These are phyloP conservation scores for Clonostachys rosea DNA, from an alignment of 2,329 filamentous ascomycete genomes.

Conservation along the genomic window DNA sequence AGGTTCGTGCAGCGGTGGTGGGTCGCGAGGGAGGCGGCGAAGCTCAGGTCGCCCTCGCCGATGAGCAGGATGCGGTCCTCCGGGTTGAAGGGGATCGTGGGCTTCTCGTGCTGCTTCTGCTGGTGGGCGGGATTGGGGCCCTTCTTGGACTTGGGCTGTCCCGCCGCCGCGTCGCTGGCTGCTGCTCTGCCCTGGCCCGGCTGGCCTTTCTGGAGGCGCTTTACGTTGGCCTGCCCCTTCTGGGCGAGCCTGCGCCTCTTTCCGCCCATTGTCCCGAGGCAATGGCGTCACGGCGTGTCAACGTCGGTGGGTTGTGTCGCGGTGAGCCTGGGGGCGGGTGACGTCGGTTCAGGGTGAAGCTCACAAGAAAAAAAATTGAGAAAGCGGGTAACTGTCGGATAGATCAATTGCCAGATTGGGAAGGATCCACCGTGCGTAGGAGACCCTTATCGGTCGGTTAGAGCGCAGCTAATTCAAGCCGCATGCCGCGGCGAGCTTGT, in stretches of 20 bases:
- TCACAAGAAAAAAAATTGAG: not conserved
- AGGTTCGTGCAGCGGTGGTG: constrained; percentile 64
- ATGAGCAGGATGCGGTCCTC: constrained; percentile 69
- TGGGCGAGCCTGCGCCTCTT: constrained; percentile 5
- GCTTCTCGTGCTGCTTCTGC: constrained; percentile 21
- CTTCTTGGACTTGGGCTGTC: constrained; percentile 7
- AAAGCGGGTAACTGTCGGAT: not conserved
- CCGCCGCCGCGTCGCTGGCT: constrained; percentile 2
- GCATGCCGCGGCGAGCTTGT: too few species aligned
- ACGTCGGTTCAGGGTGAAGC: not conserved
- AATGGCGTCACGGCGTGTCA: not conserved
- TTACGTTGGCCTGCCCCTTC: not conserved
- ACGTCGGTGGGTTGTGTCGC: not conserved
- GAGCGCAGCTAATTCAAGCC: too few species aligned
- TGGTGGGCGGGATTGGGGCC: constrained; percentile 6
- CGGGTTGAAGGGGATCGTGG: constrained; percentile 62
- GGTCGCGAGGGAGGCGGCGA: constrained; percentile 61
- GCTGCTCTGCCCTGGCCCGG: constrained; percentile 6
- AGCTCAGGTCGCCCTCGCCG: constrained; percentile 79
- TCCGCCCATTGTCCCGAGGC: not conserved
- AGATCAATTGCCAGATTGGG: too few species aligned
- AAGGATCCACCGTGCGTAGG: too few species aligned
- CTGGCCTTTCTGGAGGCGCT: not conserved
- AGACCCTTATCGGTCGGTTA: too few species aligned
- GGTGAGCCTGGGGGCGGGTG: not conserved